These are phyloP conservation scores for Mucor saturninus DNA, from an alignment of 371 early-diverging fungal genomes.

Conservation along the genomic window DNA sequence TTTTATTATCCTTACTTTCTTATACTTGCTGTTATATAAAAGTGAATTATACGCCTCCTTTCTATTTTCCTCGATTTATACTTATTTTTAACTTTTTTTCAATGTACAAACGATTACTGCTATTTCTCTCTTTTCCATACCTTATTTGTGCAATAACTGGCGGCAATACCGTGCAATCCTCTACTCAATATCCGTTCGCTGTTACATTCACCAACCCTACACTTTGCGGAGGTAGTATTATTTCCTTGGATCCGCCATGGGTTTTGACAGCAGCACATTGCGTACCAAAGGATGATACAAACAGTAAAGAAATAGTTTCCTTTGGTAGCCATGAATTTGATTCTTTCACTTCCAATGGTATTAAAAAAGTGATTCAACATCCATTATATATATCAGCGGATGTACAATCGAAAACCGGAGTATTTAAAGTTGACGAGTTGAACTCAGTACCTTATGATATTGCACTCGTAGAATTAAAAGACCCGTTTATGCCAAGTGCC, in stretches of 20 bases:
- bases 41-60: background rate
- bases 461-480: constrained; percentile 18
- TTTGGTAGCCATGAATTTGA: constrained; percentile 14
- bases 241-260: constrained; percentile 45
- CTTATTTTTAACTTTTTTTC: background rate
- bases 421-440: constrained; percentile 4
- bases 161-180: constrained; percentile 25
- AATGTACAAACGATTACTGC: background rate
- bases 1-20: too few species aligned
- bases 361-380: constrained; percentile 10
- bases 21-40: too few species aligned
- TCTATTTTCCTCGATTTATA: background rate
- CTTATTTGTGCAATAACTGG: constrained; percentile 19
- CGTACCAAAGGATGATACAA: constrained; percentile 1
- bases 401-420: constrained; percentile 6
- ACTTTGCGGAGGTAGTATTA: constrained; percentile 41
- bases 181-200: constrained; percentile 31
- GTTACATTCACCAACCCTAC: constrained; percentile 31
- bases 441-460: constrained; percentile 27
- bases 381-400: constrained; percentile 14
- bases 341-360: constrained; percentile 6
- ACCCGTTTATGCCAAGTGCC: background rate
- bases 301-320: background rate
- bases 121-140: background rate
- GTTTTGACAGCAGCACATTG: constrained; percentile 46